Evolutionary conservation across 208 protist genomes (phyloP).

Genomic region (Wallacemonas sp.): DNA sequence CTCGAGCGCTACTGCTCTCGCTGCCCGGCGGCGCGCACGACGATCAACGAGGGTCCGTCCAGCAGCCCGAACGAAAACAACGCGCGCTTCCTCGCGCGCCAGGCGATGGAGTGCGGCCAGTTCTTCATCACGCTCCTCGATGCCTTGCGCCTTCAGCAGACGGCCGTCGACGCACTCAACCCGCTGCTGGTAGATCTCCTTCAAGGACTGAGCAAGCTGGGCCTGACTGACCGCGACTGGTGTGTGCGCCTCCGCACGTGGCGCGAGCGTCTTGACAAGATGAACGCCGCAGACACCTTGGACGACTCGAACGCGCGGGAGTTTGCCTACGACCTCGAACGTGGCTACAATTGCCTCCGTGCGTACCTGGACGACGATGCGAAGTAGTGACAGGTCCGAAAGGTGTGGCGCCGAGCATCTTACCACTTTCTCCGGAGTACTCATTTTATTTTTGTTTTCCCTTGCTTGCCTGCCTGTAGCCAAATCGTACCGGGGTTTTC

Average conservation of each 20-base stretch:
- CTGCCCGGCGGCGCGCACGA: constrained; percentile 59
- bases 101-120: constrained; percentile 89
- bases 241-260: constrained; percentile 59
- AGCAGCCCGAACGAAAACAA: constrained; percentile 45
- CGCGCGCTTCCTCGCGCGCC: constrained; percentile 50
- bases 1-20: constrained; percentile 87
- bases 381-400: constrained; percentile 21
- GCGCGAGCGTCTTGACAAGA: constrained; percentile 80
- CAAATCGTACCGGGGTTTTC: too few species aligned
- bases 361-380: constrained; percentile 63
- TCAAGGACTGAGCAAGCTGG: constrained; percentile 51
- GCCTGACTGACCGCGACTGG: constrained; percentile 53
- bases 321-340: constrained; percentile 92
- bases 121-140: constrained; percentile 95
- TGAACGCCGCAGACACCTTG: constrained; percentile 92
- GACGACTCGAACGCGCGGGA: constrained; percentile 79
- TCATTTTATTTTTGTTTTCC: too few species aligned
- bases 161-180: constrained; percentile 91
- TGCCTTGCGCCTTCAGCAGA: constrained; percentile 88
- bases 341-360: constrained; percentile 80
- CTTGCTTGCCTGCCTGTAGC: too few species aligned
- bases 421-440: too few species aligned
- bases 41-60: constrained; percentile 61
- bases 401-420: too few species aligned
- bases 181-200: constrained; percentile 91